These are phyloP conservation scores for Achaetomium macrosporum DNA, from an alignment of 2,329 filamentous ascomycete genomes.

Conservation along the genomic window DNA sequence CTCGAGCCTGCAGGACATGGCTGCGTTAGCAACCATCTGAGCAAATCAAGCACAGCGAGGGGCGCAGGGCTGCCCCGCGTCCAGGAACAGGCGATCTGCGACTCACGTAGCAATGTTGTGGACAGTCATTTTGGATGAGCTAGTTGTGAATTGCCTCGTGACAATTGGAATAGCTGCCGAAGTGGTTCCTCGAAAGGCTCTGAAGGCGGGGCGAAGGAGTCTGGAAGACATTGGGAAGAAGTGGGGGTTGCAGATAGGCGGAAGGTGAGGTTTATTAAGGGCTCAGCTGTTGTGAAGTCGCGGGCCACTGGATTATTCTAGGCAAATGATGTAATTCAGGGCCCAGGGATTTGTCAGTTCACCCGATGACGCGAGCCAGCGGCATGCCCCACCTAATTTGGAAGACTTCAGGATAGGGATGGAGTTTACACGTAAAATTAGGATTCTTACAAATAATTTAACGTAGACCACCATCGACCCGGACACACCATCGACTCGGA, in stretches of 20 bases:
- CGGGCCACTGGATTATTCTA: constrained; percentile 9
- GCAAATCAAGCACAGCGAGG: not conserved
- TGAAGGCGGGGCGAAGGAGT: constrained; percentile 15
- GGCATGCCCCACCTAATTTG: not conserved
- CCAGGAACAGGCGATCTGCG: not conserved
- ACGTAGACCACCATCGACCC: too few relatives aligned
- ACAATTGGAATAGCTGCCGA: constrained; percentile 13
- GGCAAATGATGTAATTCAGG: constrained; percentile 19
- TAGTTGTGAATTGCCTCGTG: constrained; percentile 34
- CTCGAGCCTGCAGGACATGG: constrained; percentile 13
- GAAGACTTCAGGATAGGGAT: not conserved
- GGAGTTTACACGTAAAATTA: too few relatives aligned
- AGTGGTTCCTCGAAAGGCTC: constrained; percentile 14
- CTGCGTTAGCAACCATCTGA: constrained; percentile 1
- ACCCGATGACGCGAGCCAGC: constrained; percentile 10
- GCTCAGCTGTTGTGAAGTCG: not conserved
- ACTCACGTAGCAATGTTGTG: constrained; percentile 37
- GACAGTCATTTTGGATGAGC: constrained; percentile 39
- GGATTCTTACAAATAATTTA: too few relatives aligned
- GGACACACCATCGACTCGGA: too few relatives aligned
- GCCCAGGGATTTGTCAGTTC: constrained; percentile 13
- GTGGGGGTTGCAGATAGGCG: not conserved
- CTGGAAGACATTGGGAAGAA: constrained; percentile 15
- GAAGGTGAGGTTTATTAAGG: constrained; percentile 10
- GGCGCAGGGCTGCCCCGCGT: not conserved